A percentile compares a stretch with the other conserved stretches of the same genome.
phyloP scores from a whole-genome alignment of 345 rosid genomes.

The Mallotus nudiflorus region DNA sequence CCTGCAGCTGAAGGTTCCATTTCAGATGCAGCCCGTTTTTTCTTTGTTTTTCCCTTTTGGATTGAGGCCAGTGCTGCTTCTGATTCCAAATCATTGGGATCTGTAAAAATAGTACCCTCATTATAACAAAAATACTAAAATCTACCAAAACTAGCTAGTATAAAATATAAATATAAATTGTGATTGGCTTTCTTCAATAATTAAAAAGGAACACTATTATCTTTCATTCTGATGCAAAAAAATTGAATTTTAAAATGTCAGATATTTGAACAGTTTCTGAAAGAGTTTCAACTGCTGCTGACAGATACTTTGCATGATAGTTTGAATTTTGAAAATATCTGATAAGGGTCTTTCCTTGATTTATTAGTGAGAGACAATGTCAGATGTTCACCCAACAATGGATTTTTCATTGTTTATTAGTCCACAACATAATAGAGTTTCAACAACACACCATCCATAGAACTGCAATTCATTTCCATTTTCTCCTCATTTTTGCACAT shows the following conservation, averaged over 20 bases:
- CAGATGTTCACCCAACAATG: not conserved
- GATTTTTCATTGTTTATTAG: too few relatives aligned
- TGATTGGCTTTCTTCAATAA: not conserved
- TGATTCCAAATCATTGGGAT: conserved; percentile 17
- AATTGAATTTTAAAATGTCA: not conserved
- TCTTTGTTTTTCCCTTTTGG: conserved; percentile 28
- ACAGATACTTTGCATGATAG: too few relatives aligned
- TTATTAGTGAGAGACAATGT: not conserved
- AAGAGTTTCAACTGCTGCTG: too few relatives aligned
- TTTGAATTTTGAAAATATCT: too few relatives aligned
- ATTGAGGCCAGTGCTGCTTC: conserved; percentile 21
- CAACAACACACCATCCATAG: not conserved
- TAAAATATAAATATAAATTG: not conserved
- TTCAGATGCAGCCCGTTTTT: conserved; percentile 45
- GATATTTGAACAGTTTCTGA: not conserved
- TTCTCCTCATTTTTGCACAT: not conserved
- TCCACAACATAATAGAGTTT: not conserved
- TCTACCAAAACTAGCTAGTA: too few relatives aligned
- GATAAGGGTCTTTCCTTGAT: too few relatives aligned
- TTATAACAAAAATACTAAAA: not conserved
- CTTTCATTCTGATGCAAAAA: not conserved
- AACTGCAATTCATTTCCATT: not conserved
- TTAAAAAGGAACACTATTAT: not conserved
- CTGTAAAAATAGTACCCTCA: not conserved
- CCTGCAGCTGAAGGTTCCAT: conserved; percentile 25